Percentiles rank a stretch among this genome's conserved stretches.
These are phyloP conservation scores for Caloboletus inedulis DNA, from an alignment of 1,284 basidiomycete genomes.

Conservation along the genomic window DNA sequence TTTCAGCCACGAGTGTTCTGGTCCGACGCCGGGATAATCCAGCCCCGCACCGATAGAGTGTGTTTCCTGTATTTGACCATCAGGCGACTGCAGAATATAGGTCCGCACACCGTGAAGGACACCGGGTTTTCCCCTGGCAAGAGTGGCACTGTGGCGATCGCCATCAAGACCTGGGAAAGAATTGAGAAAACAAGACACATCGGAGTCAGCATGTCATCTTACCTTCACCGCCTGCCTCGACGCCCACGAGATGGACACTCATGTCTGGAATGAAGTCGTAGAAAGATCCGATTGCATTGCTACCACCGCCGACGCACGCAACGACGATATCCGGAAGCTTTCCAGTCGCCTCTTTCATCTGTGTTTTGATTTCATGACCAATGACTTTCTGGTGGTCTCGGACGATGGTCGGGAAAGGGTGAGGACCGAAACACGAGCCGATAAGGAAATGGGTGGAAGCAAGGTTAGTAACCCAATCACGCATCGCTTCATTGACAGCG, in stretches of 20 bases:
- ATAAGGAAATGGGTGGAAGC: slow-evolving; percentile 4
- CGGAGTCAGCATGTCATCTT: too few relatives aligned
- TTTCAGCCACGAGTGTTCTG: slow-evolving; percentile 2
- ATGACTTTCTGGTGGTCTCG: slow-evolving; percentile 8
- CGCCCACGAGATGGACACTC: neutral
- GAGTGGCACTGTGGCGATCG: slow-evolving; percentile 4
- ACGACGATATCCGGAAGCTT: slow-evolving; percentile 3
- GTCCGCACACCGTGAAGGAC: slow-evolving; percentile 5
- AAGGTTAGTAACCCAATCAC: slow-evolving; percentile 5
- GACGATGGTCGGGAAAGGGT: slow-evolving; percentile 7
- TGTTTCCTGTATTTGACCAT: slow-evolving; percentile 1
- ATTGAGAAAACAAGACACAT: neutral
- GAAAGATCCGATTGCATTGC: slow-evolving; percentile 7
- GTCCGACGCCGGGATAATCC: slow-evolving; percentile 2
- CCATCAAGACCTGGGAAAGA: neutral
- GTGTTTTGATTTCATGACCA: slow-evolving; percentile 1
- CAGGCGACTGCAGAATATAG: slow-evolving; percentile 1
- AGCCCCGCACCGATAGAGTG: slow-evolving; percentile 3
- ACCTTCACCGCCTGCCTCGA: slow-evolving; percentile 7
- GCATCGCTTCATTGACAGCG: slow-evolving; percentile 7
- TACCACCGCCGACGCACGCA: slow-evolving; percentile 3
- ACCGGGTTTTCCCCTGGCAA: slow-evolving; percentile 1
- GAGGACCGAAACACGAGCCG: slow-evolving; percentile 5
- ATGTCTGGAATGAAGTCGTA: slow-evolving; percentile 3
- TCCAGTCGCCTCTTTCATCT: slow-evolving; percentile 1